These are phyloP conservation scores for Fusarium oxysporum DNA, from an alignment of 2,329 filamentous ascomycete species.

Conservation along the genomic window DNA sequence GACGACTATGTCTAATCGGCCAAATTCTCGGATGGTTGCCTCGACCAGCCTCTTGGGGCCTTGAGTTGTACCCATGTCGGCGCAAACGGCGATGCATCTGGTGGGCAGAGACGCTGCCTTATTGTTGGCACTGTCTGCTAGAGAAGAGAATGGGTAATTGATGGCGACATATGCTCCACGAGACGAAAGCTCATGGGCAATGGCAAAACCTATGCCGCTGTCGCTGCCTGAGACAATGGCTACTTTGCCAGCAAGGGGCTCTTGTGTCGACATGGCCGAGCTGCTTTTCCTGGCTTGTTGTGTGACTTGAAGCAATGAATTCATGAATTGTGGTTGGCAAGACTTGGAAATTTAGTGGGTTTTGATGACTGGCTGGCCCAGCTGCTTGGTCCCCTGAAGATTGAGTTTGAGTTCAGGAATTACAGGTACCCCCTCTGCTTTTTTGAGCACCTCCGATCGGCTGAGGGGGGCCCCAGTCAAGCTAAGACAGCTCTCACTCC, in stretches of 20 bases:
- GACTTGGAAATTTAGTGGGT: neutral
- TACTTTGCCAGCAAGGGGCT: neutral
- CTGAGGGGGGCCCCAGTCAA: neutral
- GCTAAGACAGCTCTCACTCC: neutral
- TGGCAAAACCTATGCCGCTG: neutral
- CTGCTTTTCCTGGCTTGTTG: too few relatives aligned
- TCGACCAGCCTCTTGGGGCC: neutral
- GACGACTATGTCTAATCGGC: neutral
- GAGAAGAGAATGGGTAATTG: neutral
- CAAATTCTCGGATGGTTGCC: fast-evolving
- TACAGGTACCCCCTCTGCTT: fast-evolving
- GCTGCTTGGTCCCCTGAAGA: neutral
- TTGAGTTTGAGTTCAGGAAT: too few relatives aligned
- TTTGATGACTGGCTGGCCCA: neutral
- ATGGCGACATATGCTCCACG: neutral
- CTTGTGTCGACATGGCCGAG: neutral
- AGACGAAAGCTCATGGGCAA: neutral
- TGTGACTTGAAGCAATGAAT: neutral
- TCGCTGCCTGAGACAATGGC: neutral
- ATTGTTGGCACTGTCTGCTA: slow-evolving; percentile 15
- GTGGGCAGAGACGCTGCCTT: neutral
- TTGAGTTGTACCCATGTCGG: neutral
- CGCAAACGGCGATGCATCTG: neutral
- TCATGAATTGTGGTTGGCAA: too few relatives aligned
- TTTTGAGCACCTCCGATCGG: neutral